A percentile compares a stretch with the other conserved stretches of the same genome.
phyloP scores from a whole-genome alignment of 495 filamentous ascomycete species.

The Acidiella bohemica region DNA sequence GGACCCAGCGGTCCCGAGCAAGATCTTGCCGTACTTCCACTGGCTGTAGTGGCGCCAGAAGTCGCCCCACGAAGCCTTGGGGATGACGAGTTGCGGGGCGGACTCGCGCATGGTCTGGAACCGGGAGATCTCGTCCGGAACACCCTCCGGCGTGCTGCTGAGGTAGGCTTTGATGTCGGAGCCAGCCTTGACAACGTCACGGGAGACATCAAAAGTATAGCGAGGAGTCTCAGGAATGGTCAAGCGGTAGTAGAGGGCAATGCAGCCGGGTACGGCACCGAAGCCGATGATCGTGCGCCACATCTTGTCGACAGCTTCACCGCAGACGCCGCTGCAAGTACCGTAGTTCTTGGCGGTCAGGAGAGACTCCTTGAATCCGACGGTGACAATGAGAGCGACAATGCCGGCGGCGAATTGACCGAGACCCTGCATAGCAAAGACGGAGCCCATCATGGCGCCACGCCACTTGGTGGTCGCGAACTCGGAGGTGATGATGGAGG shows the following conservation, averaged over 20 bases:
- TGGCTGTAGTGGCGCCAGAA: constrained; percentile 51
- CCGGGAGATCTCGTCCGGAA: constrained; percentile 49
- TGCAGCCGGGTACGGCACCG: constrained; percentile 61
- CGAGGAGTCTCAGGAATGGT: constrained; percentile 78
- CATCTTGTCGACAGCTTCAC: constrained; percentile 68
- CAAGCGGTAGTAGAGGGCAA: constrained; percentile 72
- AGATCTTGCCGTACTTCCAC: constrained; percentile 52
- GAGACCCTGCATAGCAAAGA: constrained; percentile 75
- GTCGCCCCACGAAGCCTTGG: constrained; percentile 52
- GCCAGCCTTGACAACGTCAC: constrained; percentile 55
- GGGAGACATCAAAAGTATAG: constrained; percentile 71
- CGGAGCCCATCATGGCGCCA: constrained; percentile 77
- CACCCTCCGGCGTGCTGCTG: constrained; percentile 33
- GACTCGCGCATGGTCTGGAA: constrained; percentile 36
- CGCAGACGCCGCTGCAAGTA: constrained; percentile 50
- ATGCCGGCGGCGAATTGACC: constrained; percentile 61
- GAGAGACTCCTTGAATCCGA: constrained; percentile 61
- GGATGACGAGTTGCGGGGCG: constrained; percentile 36
- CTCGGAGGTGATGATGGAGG: constrained; percentile 72
- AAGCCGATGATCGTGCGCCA: constrained; percentile 69
- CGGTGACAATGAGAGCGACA: constrained; percentile 54
- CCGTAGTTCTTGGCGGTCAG: constrained; percentile 33
- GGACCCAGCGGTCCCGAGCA: constrained; percentile 64
- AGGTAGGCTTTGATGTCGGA: constrained; percentile 46
- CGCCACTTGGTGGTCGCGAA: constrained; percentile 76